Percentiles rank a stretch among this genome's conserved stretches.
Evolutionary conservation across 2,329 filamentous ascomycete genomes (phyloP).

Genomic region (Cytospora piceicola): DNA sequence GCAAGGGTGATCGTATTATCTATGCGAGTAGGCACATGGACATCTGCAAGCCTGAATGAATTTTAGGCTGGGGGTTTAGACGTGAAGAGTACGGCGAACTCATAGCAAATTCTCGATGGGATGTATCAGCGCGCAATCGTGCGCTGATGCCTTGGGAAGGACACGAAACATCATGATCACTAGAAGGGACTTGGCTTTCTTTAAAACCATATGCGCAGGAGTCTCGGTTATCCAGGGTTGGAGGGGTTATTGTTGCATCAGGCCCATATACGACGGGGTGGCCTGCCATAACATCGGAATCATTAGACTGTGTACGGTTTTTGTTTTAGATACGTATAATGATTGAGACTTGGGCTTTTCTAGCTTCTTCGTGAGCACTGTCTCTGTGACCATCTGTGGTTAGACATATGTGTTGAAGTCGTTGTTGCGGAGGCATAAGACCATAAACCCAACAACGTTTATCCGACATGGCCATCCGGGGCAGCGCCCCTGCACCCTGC

Average conservation of each 20-base stretch:
- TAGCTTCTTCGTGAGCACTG: no score
- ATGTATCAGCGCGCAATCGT: conserved; percentile 18
- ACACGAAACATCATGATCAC: conserved; percentile 10
- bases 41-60: neutral
- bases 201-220: conserved; percentile 22
- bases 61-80: neutral
- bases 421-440: neutral
- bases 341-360: conserved; percentile 1
- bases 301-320: conserved; percentile 18
- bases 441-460: conserved; percentile 27
- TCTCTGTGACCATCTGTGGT: no score
- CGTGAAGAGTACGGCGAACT: neutral
- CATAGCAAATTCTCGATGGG: conserved; percentile 5
- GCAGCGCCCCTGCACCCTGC: conserved; percentile 11
- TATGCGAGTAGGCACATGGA: neutral
- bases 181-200: conserved; percentile 24
- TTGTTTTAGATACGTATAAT: conserved; percentile 12
- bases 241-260: conserved; percentile 18
- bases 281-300: conserved; percentile 11
- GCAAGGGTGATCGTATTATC: neutral
- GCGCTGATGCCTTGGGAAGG: conserved; percentile 10
- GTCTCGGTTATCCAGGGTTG: conserved; percentile 11
- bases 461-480: conserved; percentile 16
- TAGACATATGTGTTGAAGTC: neutral
- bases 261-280: conserved; percentile 18